Evolutionary conservation across 148 eudicot species (phyloP).

Genomic region (Rheum nobile): DNA sequence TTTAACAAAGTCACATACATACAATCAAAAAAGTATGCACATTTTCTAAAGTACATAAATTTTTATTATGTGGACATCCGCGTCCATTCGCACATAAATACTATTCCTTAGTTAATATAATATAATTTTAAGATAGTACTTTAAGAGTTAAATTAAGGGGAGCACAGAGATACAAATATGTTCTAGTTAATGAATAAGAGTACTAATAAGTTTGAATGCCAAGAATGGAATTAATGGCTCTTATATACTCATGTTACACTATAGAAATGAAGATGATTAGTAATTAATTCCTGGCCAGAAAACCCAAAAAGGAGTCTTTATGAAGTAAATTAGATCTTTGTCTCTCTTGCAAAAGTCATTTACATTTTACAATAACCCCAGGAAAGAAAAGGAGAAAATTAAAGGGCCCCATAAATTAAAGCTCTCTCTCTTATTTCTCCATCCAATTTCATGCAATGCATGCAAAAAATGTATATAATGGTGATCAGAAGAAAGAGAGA

Average conservation of each 20-base stretch:
- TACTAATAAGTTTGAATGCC: not conserved
- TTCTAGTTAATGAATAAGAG: not conserved
- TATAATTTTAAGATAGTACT: no score
- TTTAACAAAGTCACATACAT: no score
- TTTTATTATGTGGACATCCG: no score
- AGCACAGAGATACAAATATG: not conserved
- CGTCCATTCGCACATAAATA: no score
- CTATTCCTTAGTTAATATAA: no score
- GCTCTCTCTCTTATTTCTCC: not conserved
- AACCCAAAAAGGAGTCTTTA: constrained; percentile 1
- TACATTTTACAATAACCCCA: not conserved
- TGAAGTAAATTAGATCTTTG: constrained; percentile 6
- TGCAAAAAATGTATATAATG: constrained; percentile 4
- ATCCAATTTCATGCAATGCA: constrained; percentile 6
- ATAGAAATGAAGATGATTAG: not conserved
- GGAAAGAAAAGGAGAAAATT: no score
- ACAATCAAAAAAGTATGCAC: no score
- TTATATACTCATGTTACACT: not conserved
- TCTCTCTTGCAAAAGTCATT: constrained; percentile 5
- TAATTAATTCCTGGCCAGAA: not conserved
- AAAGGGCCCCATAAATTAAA: not conserved
- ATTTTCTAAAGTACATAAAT: no score
- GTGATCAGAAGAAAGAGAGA: constrained; percentile 6
- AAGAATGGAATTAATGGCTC: not conserved
- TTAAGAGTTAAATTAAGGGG: not conserved